Evolutionary conservation across 2,329 filamentous ascomycete genomes (phyloP).

Genomic region (Biscogniauxia mediterranea): DNA sequence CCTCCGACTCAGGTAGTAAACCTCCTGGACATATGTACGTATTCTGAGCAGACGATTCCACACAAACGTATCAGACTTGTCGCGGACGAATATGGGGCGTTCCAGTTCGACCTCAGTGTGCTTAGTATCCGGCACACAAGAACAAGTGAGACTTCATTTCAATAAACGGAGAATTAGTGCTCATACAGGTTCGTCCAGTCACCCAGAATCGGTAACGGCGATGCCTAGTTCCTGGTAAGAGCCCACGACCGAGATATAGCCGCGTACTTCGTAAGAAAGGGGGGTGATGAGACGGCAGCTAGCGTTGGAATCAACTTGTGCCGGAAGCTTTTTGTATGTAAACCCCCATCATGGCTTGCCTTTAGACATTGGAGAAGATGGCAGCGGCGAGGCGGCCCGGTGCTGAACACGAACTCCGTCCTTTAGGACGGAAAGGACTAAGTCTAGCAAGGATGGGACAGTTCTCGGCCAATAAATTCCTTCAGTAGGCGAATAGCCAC

Average conservation of each 20-base stretch:
- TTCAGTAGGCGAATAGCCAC: slow-evolving; percentile 27
- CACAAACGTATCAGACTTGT: slow-evolving; percentile 1
- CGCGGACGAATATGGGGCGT: background rate
- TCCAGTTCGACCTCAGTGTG: background rate
- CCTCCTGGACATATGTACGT: slow-evolving; percentile 1
- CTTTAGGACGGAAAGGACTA: slow-evolving; percentile 15
- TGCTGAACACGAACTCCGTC: slow-evolving; percentile 9
- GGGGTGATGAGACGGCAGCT: slow-evolving; percentile 13
- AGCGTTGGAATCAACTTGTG: slow-evolving; percentile 5
- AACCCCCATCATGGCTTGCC: background rate
- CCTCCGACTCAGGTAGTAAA: slow-evolving; percentile 4
- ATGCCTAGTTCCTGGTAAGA: slow-evolving; percentile 3
- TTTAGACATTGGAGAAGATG: slow-evolving; percentile 2
- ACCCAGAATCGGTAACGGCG: slow-evolving; percentile 4
- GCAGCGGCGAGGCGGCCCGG: slow-evolving; percentile 6
- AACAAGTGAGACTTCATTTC: background rate
- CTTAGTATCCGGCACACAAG: background rate
- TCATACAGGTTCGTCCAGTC: slow-evolving; percentile 8
- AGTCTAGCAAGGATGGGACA: slow-evolving; percentile 14
- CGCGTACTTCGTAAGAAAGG: slow-evolving; percentile 8
- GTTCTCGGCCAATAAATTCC: slow-evolving; percentile 24
- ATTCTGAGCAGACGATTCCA: background rate
- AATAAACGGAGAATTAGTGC: slow-evolving; percentile 3
- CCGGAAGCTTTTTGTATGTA: slow-evolving; percentile 1
- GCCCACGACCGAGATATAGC: slow-evolving; percentile 9